Percentiles rank a stretch among this genome's conserved stretches.
phyloP scores from a whole-genome alignment of 805 yeast genomes.

The Lipomyces spencermartinsiae region DNA sequence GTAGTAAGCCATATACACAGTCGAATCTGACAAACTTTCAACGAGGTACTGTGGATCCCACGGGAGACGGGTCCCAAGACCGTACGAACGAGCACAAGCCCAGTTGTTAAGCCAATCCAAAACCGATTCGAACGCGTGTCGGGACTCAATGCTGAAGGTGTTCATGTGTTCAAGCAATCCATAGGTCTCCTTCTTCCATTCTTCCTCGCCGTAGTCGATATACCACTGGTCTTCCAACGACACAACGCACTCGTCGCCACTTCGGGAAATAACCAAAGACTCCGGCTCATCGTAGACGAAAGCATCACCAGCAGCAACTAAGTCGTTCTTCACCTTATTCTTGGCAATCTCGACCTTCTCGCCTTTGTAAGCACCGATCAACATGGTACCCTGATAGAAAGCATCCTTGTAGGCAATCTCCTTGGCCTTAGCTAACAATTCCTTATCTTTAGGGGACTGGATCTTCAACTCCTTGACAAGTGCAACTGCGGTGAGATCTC shows the following conservation, averaged over 20 bases:
- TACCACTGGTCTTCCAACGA: slow-evolving; percentile 99
- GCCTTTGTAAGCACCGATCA: slow-evolving; percentile 82
- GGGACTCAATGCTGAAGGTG: slow-evolving; percentile 80
- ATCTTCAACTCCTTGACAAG: slow-evolving; percentile 87
- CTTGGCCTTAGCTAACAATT: slow-evolving; percentile 87
- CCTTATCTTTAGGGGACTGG: slow-evolving; percentile 90
- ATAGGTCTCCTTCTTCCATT: slow-evolving; percentile 81
- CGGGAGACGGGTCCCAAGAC: slow-evolving; percentile 92
- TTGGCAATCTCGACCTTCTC: slow-evolving; percentile 91
- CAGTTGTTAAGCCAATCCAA: slow-evolving; percentile 96
- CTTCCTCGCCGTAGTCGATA: slow-evolving; percentile 93
- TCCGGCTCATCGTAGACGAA: slow-evolving; percentile 96
- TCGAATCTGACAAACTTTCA: slow-evolving; percentile 94
- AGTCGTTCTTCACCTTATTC: slow-evolving; percentile 80
- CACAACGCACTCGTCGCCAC: slow-evolving; percentile 96
- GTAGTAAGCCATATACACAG: slow-evolving; percentile 93
- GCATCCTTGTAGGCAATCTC: slow-evolving; percentile 97
- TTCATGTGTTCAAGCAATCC: slow-evolving; percentile 80
- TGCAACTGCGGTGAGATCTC: slow-evolving; percentile 84
- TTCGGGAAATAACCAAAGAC: slow-evolving; percentile 84
- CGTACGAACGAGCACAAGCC: slow-evolving; percentile 97
- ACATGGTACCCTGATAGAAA: slow-evolving; percentile 85
- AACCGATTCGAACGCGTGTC: slow-evolving; percentile 91
- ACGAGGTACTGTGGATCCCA: slow-evolving; percentile 95
- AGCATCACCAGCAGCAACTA: slow-evolving; percentile 78